Evolutionary conservation across 805 yeast genomes (phyloP).

Genomic region (Metschnikowia gelsemii): DNA sequence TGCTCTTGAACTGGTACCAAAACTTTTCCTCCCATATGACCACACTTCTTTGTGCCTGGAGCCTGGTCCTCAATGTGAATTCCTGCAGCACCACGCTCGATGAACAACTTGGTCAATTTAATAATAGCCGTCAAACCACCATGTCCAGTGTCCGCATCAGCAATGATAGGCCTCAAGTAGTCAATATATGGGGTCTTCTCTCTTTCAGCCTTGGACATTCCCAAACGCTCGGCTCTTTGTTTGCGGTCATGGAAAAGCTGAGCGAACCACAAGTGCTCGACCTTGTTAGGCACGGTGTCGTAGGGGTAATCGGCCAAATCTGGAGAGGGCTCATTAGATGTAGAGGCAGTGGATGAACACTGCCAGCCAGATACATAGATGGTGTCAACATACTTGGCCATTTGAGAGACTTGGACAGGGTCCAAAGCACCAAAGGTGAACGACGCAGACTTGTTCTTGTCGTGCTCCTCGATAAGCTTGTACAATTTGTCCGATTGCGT

Average conservation of each 20-base stretch:
- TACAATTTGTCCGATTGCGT: conserved; percentile 80
- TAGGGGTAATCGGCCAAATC: conserved; percentile 98
- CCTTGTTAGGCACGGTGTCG: conserved; percentile 98
- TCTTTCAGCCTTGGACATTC: conserved; percentile 61
- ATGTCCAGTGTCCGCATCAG: conserved; percentile 98
- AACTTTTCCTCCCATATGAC: conserved; percentile 99
- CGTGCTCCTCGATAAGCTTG: conserved; percentile 69
- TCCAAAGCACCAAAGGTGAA: conserved; percentile 95
- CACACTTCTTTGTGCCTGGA: conserved; percentile 98
- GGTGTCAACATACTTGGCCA: conserved; percentile 93
- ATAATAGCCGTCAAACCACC: conserved; percentile 97
- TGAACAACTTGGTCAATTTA: conserved; percentile 92
- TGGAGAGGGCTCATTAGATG: conserved; percentile 97
- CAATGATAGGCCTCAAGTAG: conserved; percentile 90
- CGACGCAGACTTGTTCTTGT: conserved; percentile 67
- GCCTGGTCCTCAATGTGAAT: conserved; percentile 99
- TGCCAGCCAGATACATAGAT: conserved; percentile 98
- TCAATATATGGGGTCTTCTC: conserved; percentile 73
- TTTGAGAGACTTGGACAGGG: conserved; percentile 92
- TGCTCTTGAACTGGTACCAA: conserved; percentile 97
- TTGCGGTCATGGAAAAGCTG: conserved; percentile 96
- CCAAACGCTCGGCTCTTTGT: conserved; percentile 82
- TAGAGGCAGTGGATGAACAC: conserved; percentile 95
- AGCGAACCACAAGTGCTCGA: conserved; percentile 94
- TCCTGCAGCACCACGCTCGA: conserved; percentile 98